Evolutionary conservation across 2,329 filamentous ascomycete species (phyloP).

Genomic region (Capronia coronata): DNA sequence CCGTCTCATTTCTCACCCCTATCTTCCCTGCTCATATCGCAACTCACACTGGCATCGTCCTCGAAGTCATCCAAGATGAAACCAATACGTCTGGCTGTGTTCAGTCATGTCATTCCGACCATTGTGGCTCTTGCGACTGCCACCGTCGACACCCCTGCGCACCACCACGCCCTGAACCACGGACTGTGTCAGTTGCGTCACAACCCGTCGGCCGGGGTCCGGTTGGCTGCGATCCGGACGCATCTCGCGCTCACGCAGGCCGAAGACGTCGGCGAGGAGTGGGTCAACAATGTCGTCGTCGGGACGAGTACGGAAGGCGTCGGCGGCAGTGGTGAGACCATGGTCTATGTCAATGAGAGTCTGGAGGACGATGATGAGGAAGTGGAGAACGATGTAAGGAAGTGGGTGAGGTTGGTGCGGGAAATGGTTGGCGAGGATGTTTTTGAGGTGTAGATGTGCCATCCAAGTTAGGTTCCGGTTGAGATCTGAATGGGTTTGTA

Average conservation of each 20-base stretch:
- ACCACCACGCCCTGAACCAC: slow-evolving; percentile 83
- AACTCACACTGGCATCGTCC: slow-evolving; percentile 50
- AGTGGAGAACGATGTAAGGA: slow-evolving; percentile 81
- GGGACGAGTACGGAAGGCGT: slow-evolving; percentile 19
- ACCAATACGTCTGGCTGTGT: slow-evolving; percentile 60
- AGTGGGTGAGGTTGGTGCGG: slow-evolving; percentile 89
- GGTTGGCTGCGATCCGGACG: slow-evolving; percentile 74
- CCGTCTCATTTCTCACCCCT: slow-evolving; percentile 77
- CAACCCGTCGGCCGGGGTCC: slow-evolving; percentile 62
- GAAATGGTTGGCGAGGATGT: slow-evolving; percentile 74
- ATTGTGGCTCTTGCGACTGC: slow-evolving; percentile 48
- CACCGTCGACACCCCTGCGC: slow-evolving; percentile 64
- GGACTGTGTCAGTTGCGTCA: slow-evolving; percentile 68
- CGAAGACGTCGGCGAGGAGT: slow-evolving; percentile 74
- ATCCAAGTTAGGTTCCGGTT: too few relatives aligned
- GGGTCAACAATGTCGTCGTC: slow-evolving; percentile 53
- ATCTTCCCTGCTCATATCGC: slow-evolving; percentile 60
- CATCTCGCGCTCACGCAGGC: slow-evolving; percentile 69
- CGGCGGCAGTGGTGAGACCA: slow-evolving; percentile 59
- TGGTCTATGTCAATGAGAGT: slow-evolving; percentile 90
- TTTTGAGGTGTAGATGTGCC: slow-evolving; percentile 25
- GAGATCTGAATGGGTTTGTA: too few relatives aligned
- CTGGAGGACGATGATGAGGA: slow-evolving; percentile 94
- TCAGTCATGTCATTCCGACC: slow-evolving; percentile 44
- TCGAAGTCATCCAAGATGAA: slow-evolving; percentile 33